Base-by-base conservation (phyloP, 2,329 filamentous ascomycete species). In the Zymoseptoria brevis region DNA sequence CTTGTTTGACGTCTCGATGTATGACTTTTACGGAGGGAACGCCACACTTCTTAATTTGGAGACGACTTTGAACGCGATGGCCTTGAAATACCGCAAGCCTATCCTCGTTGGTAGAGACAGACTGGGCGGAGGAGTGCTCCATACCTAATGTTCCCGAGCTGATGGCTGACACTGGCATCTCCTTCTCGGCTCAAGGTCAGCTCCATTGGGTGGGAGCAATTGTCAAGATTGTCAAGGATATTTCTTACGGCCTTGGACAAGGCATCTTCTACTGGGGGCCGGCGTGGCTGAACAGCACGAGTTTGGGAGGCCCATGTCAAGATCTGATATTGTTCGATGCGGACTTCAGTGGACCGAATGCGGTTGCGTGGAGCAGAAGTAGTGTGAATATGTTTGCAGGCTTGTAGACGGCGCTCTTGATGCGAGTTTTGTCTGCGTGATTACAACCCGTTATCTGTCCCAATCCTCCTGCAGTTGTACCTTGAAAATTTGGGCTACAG, bases 231-330 rank as follows among this genome's bases (percentile, higher is more conserved):
- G 63, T 72, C 8, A 68, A 67, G 60, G 56, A 61, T 58, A 57
- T 72, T n/a, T 68, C 68, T 21, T 55, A 60, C 13, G 68, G 68
- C 8, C 64, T 72, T 2, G 70, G 69, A 6, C 66, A 66, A 51
- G 74, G 74, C 1, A 55, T 72, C 16, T 64, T 67, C 55, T 71
- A 70, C 53, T 72, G 69, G 69, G 70, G 72, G 58, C 69, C 71
- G 7, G 64, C 65, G 1, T 73, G 69, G 67, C 29, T 72, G 57
- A 72, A 72, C 55, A 70, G 69, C 49, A 71, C 70, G 11, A 65
- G 66, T 3, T 58, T 72, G 2, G 70, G 70, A 3, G 67, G 67
- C 51, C 63, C 60, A 1, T 72, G 70, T 52, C 62, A 70, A 29
- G 65, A 67, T 55, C 62, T 62, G 8, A 69, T 71, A 41, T 54